Evolutionary conservation across 2,329 filamentous ascomycete genomes (phyloP).

Genomic region (Penicillium sp.): DNA sequence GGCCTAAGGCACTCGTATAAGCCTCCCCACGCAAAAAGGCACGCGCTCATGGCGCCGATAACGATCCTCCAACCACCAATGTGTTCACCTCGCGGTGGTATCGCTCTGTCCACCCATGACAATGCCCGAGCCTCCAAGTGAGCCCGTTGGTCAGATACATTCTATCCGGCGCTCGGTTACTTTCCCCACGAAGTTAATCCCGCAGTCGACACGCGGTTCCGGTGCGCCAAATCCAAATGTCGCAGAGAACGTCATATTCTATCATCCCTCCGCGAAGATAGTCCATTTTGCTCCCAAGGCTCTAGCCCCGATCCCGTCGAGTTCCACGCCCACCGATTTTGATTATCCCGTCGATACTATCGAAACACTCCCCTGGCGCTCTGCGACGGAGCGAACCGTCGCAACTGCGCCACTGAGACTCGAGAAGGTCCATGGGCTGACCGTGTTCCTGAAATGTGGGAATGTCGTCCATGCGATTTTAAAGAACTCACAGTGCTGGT

Average conservation of each 20-base stretch:
- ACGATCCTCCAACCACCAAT: neutral
- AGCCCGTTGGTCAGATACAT: slow-evolving; percentile 27
- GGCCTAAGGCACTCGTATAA: neutral
- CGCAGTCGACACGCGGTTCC: slow-evolving; percentile 29
- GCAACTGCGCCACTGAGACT: slow-evolving; percentile 80
- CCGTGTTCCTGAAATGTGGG: slow-evolving; percentile 84
- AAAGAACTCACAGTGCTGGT: slow-evolving; percentile 91
- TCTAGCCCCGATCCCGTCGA: slow-evolving; percentile 44
- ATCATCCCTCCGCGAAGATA: slow-evolving; percentile 71
- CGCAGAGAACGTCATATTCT: slow-evolving; percentile 59
- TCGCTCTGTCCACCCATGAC: slow-evolving; percentile 12
- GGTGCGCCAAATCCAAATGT: slow-evolving; percentile 19
- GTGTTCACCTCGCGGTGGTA: slow-evolving; percentile 2
- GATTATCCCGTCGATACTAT: slow-evolving; percentile 53
- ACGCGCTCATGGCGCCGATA: neutral
- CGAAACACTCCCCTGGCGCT: slow-evolving; percentile 70
- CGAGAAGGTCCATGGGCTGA: slow-evolving; percentile 80
- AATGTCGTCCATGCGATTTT: slow-evolving; percentile 81
- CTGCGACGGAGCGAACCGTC: slow-evolving; percentile 75
- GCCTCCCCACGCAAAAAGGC: neutral
- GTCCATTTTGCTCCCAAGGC: slow-evolving; percentile 58
- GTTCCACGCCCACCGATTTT: slow-evolving; percentile 41
- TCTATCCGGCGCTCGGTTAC: slow-evolving; percentile 38
- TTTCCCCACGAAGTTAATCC: slow-evolving; percentile 36
- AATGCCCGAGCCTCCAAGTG: slow-evolving; percentile 35